Percentiles rank a stretch among this genome's conserved stretches.
These are phyloP conservation scores for Candida neerlandica DNA, from an alignment of 1,139 yeast genomes.

Conservation along the genomic window DNA sequence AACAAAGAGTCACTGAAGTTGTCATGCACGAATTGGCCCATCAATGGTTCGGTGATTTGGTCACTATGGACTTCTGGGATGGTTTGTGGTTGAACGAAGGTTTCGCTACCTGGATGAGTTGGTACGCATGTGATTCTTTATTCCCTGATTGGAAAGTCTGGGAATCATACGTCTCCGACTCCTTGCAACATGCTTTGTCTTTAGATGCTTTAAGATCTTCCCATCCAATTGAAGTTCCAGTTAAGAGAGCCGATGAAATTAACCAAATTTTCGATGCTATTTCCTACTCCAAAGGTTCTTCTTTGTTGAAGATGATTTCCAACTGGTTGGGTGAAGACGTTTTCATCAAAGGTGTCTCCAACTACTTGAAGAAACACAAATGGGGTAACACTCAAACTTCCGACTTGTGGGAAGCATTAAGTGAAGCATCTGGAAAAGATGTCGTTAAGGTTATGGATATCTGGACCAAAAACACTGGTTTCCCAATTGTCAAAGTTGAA, in stretches of 20 bases:
- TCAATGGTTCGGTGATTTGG: constrained; percentile 67
- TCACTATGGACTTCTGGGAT: constrained; percentile 68
- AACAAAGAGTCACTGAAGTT: constrained; percentile 58
- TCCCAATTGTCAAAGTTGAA: constrained; percentile 70
- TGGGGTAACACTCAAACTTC: constrained; percentile 80
- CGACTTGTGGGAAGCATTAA: constrained; percentile 80
- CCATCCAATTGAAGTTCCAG: constrained; percentile 62
- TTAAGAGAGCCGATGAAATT: constrained; percentile 54
- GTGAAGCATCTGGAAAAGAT: constrained; percentile 77
- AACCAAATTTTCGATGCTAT: constrained; percentile 61
- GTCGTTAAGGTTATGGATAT: constrained; percentile 74
- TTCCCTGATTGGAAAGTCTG: constrained; percentile 63
- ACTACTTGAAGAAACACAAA: constrained; percentile 71
- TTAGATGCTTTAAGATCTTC: constrained; percentile 57
- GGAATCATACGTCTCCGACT: constrained; percentile 52
- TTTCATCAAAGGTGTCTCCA: constrained; percentile 73
- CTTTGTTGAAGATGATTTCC: constrained; percentile 73
- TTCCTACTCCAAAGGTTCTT: constrained; percentile 83
- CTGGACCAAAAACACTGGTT: constrained; percentile 87
- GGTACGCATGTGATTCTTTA: constrained; percentile 52
- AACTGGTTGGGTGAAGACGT: constrained; percentile 71
- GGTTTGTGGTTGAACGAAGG: constrained; percentile 67
- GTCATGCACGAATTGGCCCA: constrained; percentile 67
- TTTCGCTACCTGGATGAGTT: constrained; percentile 63
- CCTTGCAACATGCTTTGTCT: constrained; percentile 53